These are phyloP conservation scores for Laetiporus sulphureus DNA, from an alignment of 1,284 basidiomycete species.

Conservation along the genomic window DNA sequence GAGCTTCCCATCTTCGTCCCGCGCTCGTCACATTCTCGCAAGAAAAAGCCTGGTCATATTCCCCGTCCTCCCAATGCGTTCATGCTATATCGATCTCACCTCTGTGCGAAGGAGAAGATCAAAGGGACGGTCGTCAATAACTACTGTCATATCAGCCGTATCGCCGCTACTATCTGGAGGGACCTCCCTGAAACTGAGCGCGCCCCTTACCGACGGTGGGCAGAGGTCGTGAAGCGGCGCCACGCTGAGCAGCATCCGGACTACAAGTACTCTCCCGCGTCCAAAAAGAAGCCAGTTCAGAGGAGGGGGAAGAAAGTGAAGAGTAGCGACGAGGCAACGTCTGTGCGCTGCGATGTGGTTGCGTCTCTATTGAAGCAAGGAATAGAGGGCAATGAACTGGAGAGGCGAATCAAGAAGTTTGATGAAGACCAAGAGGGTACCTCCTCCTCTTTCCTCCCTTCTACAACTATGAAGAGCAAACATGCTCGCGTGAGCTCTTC, in stretches of 20 bases:
- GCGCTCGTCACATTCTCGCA: conserved; percentile 35
- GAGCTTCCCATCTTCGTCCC: conserved; percentile 13
- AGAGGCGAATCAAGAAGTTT: conserved; percentile 21
- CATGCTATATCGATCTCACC: conserved; percentile 74
- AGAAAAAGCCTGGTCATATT: conserved; percentile 40
- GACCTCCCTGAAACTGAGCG: conserved; percentile 28
- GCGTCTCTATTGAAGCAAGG: conserved; percentile 38
- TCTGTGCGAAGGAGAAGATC: conserved; percentile 45
- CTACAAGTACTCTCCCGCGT: conserved; percentile 46
- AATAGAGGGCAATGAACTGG: conserved; percentile 30
- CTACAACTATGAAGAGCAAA: no score
- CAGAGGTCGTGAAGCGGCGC: conserved; percentile 39
- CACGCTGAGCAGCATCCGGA: conserved; percentile 46
- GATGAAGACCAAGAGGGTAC: conserved; percentile 4
- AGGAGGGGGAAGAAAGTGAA: conserved; percentile 15
- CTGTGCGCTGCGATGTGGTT: conserved; percentile 34
- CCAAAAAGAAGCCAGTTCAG: conserved; percentile 26
- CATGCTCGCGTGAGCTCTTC: no score
- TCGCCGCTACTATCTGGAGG: conserved; percentile 40
- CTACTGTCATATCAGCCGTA: conserved; percentile 46
- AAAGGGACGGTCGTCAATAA: conserved; percentile 31
- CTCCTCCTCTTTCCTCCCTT: conserved; percentile 7
- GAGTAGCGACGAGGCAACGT: background rate
- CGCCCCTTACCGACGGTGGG: conserved; percentile 35
- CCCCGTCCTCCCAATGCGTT: conserved; percentile 81